Evolutionary conservation across 768 basidiomycete species (phyloP).

Genomic region (Suillus fuscotomentosus): DNA sequence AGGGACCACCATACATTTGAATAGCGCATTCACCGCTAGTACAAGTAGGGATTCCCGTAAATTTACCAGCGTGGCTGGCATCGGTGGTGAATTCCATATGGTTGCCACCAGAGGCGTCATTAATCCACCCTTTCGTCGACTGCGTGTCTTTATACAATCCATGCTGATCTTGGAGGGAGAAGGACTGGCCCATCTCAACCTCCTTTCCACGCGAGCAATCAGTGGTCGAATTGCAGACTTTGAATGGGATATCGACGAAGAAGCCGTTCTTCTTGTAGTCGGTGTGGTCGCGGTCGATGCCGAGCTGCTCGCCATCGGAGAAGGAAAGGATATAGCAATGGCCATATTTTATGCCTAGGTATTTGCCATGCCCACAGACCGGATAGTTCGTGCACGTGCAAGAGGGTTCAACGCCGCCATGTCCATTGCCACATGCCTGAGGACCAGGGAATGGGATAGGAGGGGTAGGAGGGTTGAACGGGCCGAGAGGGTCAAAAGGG

Average conservation of each 20-base stretch:
- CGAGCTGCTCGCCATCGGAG: not conserved
- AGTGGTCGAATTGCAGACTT: not conserved
- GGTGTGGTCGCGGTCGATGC: not conserved
- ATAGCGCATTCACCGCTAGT: not conserved
- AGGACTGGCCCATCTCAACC: not conserved
- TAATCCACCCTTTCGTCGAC: not conserved
- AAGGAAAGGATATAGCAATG: not conserved
- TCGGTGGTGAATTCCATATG: not conserved
- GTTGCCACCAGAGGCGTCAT: not conserved
- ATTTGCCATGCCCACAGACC: not conserved
- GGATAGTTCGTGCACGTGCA: not conserved
- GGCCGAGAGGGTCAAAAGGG: too few species aligned
- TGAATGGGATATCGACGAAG: not conserved
- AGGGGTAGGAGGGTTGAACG: too few species aligned
- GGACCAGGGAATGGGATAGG: not conserved
- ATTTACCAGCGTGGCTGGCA: not conserved
- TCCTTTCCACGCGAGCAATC: not conserved
- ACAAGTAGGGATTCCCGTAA: not conserved
- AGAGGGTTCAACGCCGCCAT: not conserved
- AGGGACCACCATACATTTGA: not conserved
- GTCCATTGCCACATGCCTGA: not conserved
- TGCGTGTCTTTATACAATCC: not conserved
- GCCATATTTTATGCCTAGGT: not conserved
- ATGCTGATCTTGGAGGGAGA: not conserved
- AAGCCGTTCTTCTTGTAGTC: not conserved